Conservation (phyloP, 352 stramenopile genomes). For the Globisporangium heterothallicum region DNA sequence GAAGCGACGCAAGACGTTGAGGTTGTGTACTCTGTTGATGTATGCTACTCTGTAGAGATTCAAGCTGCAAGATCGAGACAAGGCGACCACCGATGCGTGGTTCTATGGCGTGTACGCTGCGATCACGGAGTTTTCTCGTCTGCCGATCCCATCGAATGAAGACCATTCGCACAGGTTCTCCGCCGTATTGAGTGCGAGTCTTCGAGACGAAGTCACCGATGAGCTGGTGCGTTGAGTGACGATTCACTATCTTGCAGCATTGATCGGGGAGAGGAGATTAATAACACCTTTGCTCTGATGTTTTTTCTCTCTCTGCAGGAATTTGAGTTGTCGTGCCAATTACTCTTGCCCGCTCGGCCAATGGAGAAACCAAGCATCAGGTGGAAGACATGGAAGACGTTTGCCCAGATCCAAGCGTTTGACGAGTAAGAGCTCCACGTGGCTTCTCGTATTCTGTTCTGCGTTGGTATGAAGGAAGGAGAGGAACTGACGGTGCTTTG, state of each 20-base stretch:
- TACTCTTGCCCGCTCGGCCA: constrained; percentile 39
- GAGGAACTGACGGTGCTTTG: background rate
- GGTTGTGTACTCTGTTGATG: background rate
- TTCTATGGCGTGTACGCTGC: constrained; percentile 73
- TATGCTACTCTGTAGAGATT: constrained; percentile 32
- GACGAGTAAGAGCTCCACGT: no score
- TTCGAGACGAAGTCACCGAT: constrained; percentile 57
- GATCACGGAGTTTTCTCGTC: constrained; percentile 56
- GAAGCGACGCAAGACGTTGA: no score
- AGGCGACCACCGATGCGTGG: constrained; percentile 71
- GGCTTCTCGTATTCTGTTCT: no score
- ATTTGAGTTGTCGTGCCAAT: constrained; percentile 69
- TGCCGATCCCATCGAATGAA: constrained; percentile 33
- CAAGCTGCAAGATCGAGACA: constrained; percentile 75
- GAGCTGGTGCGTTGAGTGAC: constrained; percentile 25
- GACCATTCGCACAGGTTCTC: constrained; percentile 45
- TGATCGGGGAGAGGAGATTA: no score
- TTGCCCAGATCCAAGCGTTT: constrained; percentile 58
- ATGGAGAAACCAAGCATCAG: constrained; percentile 67
- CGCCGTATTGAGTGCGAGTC: constrained; percentile 42
- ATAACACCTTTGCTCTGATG: no score
- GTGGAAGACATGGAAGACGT: constrained; percentile 76
- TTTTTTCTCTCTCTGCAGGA: constrained; percentile 33
- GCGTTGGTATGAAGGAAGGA: background rate
- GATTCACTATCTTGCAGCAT: constrained; percentile 1